Evolutionary conservation across 2,329 filamentous ascomycete genomes (phyloP).

Genomic region (Gliomastix tumulicola): DNA sequence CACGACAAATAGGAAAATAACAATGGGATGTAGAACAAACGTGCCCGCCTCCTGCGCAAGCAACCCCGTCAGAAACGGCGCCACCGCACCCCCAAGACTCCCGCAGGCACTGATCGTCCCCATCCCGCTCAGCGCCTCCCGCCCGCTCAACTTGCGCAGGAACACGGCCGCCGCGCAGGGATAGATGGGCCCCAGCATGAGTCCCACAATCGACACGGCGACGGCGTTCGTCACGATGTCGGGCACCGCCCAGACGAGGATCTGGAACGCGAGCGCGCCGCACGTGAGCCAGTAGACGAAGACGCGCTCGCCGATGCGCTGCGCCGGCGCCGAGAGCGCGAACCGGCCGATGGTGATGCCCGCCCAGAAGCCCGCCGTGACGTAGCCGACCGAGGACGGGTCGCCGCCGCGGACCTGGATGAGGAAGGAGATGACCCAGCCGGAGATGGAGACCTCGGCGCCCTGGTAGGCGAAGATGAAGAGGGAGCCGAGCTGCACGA

Average conservation of each 20-base stretch:
- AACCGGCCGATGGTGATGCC: conserved; percentile 75
- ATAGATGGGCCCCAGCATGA: conserved; percentile 73
- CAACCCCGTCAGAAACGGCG: conserved; percentile 59
- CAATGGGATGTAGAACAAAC: conserved; percentile 61
- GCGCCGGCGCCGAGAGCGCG: conserved; percentile 58
- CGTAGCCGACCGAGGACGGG: conserved; percentile 68
- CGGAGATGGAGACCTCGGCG: conserved; percentile 75
- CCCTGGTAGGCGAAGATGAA: conserved; percentile 88
- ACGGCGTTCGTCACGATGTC: conserved; percentile 67
- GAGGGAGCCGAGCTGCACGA: conserved; percentile 66
- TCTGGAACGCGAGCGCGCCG: conserved; percentile 59
- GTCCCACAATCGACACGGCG: conserved; percentile 61
- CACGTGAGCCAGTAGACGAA: conserved; percentile 58
- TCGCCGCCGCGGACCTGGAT: conserved; percentile 65
- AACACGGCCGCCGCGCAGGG: conserved; percentile 64
- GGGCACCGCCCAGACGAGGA: conserved; percentile 73
- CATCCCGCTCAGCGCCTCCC: conserved; percentile 56
- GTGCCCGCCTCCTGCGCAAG: conserved; percentile 55
- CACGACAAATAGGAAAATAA: conserved; percentile 54
- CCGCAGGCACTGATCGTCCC: conserved; percentile 65
- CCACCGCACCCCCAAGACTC: conserved; percentile 60
- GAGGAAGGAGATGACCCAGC: conserved; percentile 83
- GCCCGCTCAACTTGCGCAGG: conserved; percentile 48
- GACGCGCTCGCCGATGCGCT: conserved; percentile 60
- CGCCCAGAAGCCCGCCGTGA: conserved; percentile 65